Base-by-base conservation (phyloP, 129 eudicot genomes). In the Saposhnikovia divaricata region DNA sequence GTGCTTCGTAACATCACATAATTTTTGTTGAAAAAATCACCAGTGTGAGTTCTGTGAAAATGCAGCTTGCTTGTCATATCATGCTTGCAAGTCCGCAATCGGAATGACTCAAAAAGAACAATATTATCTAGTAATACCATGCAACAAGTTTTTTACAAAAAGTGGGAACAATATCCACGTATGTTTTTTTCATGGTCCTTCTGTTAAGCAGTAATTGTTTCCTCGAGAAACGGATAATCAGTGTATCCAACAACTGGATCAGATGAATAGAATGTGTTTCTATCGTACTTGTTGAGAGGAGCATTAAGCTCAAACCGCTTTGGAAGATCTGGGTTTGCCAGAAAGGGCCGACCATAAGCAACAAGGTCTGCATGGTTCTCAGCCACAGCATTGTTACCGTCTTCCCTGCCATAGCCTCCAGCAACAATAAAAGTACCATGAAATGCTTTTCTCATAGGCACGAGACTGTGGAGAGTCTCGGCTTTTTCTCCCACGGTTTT, bases 201-300 rank as follows among this genome's bases (percentile, higher is more conserved):
- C 65, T 15, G 27, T 57, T 53, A 18, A 77, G 59, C 80, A 47
- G 45, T 9, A 3, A 38, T n/a, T 79, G 65, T 47, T 55, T 55
- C 63, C 11, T 77, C 74, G 19, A 78, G 81, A 78, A 59, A 78
- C n/a, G 81, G 74, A 78, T 78, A 61, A 63, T 78, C 81, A 42
- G 74, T 78, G 40, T 40, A 63, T 23, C 81, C 57, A 63, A 78
- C n/a, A 55, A 77, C 71, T 11, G 80, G 80, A 51, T 77, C 80
- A 9, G 48, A 39, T 31, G 0, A 16, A 38, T 77, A 77, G 18
- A 77, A 31, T 23, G 71, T 53, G 23, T 25, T 68, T 50, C 80
- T 38, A 15, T 77, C 61, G 43, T 77, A 77, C 48, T 77, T 77
- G 80, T 77, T 77, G 48, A 77, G 80, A 28, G 80, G 80, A 19